Evolutionary conservation across 2,329 filamentous ascomycete species (phyloP).

Genomic region (Raffaelea arxii): DNA sequence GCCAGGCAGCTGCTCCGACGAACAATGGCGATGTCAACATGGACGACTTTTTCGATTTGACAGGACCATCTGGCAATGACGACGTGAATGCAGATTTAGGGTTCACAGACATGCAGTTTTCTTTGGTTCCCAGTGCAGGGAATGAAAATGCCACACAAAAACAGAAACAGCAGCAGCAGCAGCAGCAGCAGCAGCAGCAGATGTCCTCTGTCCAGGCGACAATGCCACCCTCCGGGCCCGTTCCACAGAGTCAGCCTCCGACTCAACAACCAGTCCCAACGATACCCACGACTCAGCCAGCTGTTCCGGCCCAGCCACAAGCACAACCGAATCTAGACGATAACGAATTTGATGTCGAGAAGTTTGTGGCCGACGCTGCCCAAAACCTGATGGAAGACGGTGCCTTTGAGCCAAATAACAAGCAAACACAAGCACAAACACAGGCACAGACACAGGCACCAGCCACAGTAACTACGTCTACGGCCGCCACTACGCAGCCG

Average conservation of each 20-base stretch:
- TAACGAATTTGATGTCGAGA: constrained; percentile 34
- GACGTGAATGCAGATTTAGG: constrained; percentile 29
- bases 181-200: neutral
- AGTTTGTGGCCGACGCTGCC: constrained; percentile 25
- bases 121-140: constrained; percentile 32
- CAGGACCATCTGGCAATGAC: constrained; percentile 3
- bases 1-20: constrained; percentile 8
- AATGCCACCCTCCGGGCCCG: neutral
- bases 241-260: neutral
- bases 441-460: constrained; percentile 8
- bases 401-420: constrained; percentile 1
- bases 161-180: neutral
- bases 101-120: constrained; percentile 49
- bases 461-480: constrained; percentile 14
- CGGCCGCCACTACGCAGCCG: neutral
- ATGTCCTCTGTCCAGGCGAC: neutral
- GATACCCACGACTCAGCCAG: neutral
- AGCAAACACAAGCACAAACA: neutral
- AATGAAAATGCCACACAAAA: constrained; percentile 4
- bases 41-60: constrained; percentile 10
- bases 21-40: constrained; percentile 6
- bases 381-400: constrained; percentile 16
- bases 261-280: neutral
- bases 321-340: constrained; percentile 15
- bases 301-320: neutral